Evolutionary conservation across 1,284 basidiomycete species (phyloP).

Genomic region (Marasmius oreades): DNA sequence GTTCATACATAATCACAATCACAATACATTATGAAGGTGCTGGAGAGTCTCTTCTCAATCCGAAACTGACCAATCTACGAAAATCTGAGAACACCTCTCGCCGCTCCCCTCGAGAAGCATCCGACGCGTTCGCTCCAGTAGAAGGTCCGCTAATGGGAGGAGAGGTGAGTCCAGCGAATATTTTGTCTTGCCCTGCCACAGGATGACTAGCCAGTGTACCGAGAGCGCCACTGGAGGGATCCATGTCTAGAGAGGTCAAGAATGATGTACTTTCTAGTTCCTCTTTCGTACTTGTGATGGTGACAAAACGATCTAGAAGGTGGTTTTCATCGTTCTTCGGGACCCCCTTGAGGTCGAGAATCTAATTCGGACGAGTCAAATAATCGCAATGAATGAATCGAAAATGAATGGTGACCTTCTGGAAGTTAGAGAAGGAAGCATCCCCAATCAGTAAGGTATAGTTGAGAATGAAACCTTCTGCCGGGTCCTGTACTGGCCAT

Average conservation of each 20-base stretch:
- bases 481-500: constrained; percentile 60
- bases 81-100: constrained; percentile 85
- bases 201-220: constrained; percentile 56
- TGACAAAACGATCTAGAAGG: constrained; percentile 88
- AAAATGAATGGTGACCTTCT: constrained; percentile 66
- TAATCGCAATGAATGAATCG: background rate
- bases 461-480: constrained; percentile 90
- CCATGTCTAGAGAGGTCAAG: constrained; percentile 92
- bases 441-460: constrained; percentile 92
- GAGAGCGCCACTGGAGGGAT: constrained; percentile 51
- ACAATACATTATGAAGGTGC: constrained; percentile 33
- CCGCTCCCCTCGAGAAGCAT: constrained; percentile 45
- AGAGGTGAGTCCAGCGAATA: constrained; percentile 56
- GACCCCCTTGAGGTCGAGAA: constrained; percentile 93
- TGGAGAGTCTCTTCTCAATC: constrained; percentile 64
- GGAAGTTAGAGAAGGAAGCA: constrained; percentile 92
- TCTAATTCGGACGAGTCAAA: constrained; percentile 34
- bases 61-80: constrained; percentile 81
- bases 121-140: constrained; percentile 41
- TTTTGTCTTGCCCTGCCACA: constrained; percentile 50
- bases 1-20: too few relatives aligned
- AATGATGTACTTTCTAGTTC: constrained; percentile 88
- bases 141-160: constrained; percentile 55
- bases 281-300: constrained; percentile 83
- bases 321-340: constrained; percentile 83